phyloP scores from a whole-genome alignment of 2,329 filamentous ascomycete species.

The Aspergillus thermomutatus region DNA sequence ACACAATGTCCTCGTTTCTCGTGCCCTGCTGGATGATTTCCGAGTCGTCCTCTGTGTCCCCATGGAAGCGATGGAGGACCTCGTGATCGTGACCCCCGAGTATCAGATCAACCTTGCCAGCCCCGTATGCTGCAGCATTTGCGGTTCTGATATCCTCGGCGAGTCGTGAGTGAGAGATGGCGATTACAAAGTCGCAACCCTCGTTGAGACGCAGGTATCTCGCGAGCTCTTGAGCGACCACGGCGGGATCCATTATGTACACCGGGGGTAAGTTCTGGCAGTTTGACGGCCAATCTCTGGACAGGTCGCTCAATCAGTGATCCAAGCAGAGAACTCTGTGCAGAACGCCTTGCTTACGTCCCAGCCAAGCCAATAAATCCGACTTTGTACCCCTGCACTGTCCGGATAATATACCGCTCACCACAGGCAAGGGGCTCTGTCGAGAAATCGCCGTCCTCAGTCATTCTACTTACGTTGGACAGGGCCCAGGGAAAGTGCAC shows the following conservation, averaged over 20 bases:
- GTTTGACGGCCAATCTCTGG: slow-evolving; percentile 19
- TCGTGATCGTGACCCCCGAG: slow-evolving; percentile 26
- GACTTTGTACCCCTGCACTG: slow-evolving; percentile 6
- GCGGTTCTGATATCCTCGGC: slow-evolving; percentile 12
- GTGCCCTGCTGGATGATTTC: slow-evolving; percentile 11
- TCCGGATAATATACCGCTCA: slow-evolving; percentile 7
- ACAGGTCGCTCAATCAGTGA: slow-evolving; percentile 5
- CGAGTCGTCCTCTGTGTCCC: slow-evolving; percentile 12
- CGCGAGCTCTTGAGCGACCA: slow-evolving; percentile 3
- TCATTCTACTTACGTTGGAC: slow-evolving; percentile 2
- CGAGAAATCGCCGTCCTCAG: background rate
- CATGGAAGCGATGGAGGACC: slow-evolving; percentile 15
- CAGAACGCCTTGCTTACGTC: slow-evolving; percentile 9
- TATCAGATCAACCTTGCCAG: slow-evolving; percentile 18
- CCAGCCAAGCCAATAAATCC: slow-evolving; percentile 17
- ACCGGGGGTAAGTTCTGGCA: slow-evolving; percentile 12
- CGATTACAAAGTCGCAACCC: slow-evolving; percentile 22
- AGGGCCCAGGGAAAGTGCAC: slow-evolving; percentile 11
- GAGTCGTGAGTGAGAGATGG: slow-evolving; percentile 23
- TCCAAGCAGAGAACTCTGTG: slow-evolving; percentile 8
- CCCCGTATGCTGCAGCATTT: slow-evolving; percentile 10
- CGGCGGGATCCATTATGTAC: background rate
- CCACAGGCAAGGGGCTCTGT: slow-evolving; percentile 4
- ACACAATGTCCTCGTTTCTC: slow-evolving; percentile 1
- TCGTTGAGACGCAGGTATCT: slow-evolving; percentile 5